These are phyloP conservation scores for Hemisphaericaspora subhashii DNA, from an alignment of 1,139 yeast genomes.

Conservation along the genomic window DNA sequence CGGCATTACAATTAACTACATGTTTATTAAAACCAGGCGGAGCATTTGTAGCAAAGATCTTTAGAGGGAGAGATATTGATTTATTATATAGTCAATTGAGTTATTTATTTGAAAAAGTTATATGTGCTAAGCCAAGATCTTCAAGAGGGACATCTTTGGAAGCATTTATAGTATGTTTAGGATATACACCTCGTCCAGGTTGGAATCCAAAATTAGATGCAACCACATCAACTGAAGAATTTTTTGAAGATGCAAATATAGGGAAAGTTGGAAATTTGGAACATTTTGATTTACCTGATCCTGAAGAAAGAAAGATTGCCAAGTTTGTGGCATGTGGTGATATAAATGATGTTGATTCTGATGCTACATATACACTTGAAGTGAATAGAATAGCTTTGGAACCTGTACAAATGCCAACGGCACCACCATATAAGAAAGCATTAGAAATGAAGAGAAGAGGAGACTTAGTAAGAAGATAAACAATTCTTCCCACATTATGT, in stretches of 20 bases:
- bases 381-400: slow-evolving; percentile 55
- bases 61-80: slow-evolving; percentile 94
- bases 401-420: slow-evolving; percentile 93
- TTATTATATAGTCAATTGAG: slow-evolving; percentile 87
- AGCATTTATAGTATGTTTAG: slow-evolving; percentile 89
- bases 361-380: slow-evolving; percentile 84
- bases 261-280: slow-evolving; percentile 52
- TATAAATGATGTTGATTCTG: slow-evolving; percentile 81
- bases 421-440: slow-evolving; percentile 94
- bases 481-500: not conserved
- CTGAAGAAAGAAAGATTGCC: slow-evolving; percentile 72
- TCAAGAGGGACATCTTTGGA: slow-evolving; percentile 93
- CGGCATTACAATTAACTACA: slow-evolving; percentile 89
- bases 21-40: slow-evolving; percentile 89
- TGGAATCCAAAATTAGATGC: slow-evolving; percentile 72
- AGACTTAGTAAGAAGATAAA: slow-evolving; percentile 34
- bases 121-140: slow-evolving; percentile 94
- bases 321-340: slow-evolving; percentile 95
- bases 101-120: slow-evolving; percentile 75
- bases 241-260: slow-evolving; percentile 64
- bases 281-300: slow-evolving; percentile 39
- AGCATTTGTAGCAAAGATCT: slow-evolving; percentile 90
- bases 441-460: slow-evolving; percentile 83
- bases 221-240: slow-evolving; percentile 73
- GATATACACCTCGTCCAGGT: slow-evolving; percentile 75